Evolutionary conservation across 2,329 filamentous ascomycete species (phyloP).

Genomic region (Phialophora tarda): DNA sequence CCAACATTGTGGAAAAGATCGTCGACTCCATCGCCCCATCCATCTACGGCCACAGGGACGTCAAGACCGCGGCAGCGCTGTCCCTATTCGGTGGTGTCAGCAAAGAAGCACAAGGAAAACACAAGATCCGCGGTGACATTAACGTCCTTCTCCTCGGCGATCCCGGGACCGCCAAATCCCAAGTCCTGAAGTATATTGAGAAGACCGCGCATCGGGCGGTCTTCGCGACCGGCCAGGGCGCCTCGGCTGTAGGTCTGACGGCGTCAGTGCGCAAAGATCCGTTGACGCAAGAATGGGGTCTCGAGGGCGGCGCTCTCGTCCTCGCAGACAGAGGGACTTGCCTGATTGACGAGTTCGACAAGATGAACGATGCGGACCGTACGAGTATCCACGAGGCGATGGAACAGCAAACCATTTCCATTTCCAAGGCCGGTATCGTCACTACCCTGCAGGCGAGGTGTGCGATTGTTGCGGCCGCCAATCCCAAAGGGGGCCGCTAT

Average conservation of each 20-base stretch:
- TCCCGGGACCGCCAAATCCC: conserved; percentile 96
- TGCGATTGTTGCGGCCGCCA: conserved; percentile 94
- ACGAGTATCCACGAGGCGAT: conserved; percentile 99
- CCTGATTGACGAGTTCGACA: conserved; percentile 98
- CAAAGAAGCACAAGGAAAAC: conserved; percentile 86
- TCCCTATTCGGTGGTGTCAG: conserved; percentile 94
- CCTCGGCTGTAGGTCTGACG: conserved; percentile 95
- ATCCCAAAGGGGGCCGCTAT: conserved; percentile 94
- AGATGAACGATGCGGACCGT: conserved; percentile 99
- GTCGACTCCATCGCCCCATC: conserved; percentile 92
- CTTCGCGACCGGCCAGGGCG: conserved; percentile 96
- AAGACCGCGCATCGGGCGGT: conserved; percentile 96
- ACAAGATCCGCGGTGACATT: conserved; percentile 94
- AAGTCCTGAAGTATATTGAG: conserved; percentile 95
- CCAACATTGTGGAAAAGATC: conserved; percentile 90
- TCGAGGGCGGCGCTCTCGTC: conserved; percentile 94
- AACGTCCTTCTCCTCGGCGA: conserved; percentile 96
- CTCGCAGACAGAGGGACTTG: conserved; percentile 94
- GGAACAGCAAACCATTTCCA: conserved; percentile 99
- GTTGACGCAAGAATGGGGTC: conserved; percentile 93
- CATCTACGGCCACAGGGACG: conserved; percentile 94
- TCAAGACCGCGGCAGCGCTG: conserved; percentile 94
- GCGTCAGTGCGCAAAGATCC: conserved; percentile 95
- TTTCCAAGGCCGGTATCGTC: conserved; percentile 97
- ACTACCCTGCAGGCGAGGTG: conserved; percentile 95